Conservation (phyloP, 169 alveolate genomes). For the Plasmodium ovale region DNA sequence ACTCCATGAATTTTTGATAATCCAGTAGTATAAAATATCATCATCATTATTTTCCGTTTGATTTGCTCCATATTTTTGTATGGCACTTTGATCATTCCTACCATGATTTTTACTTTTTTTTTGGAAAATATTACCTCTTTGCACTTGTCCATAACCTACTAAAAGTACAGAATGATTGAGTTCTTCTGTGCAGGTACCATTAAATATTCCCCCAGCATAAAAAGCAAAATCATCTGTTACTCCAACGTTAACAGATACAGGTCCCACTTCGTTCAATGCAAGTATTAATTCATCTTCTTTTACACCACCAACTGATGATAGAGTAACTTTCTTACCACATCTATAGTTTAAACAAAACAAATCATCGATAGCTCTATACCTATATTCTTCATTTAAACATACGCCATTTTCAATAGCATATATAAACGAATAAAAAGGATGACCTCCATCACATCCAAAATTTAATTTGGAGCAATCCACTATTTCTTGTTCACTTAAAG, state of each 20-base stretch:
- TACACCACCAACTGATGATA: constrained; percentile 70
- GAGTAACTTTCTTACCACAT: constrained; percentile 60
- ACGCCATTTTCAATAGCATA: constrained; percentile 88
- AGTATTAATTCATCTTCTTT: constrained; percentile 71
- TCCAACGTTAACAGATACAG: constrained; percentile 93
- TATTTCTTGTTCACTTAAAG: constrained; percentile 91
- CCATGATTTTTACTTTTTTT: background rate
- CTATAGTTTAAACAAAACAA: constrained; percentile 70
- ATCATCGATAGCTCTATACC: constrained; percentile 81
- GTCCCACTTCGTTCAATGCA: constrained; percentile 83
- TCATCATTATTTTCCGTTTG: constrained; percentile 1
- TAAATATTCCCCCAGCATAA: constrained; percentile 87
- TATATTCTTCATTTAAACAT: constrained; percentile 79
- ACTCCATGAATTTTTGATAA: constrained; percentile 91
- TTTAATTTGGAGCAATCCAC: constrained; percentile 86
- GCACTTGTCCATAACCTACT: constrained; percentile 88
- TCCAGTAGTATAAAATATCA: constrained; percentile 82
- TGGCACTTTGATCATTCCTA: constrained; percentile 12
- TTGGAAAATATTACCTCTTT: constrained; percentile 19
- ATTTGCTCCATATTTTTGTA: background rate
- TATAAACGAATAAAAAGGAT: constrained; percentile 85
- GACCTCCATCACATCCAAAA: constrained; percentile 92
- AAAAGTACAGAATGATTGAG: constrained; percentile 89
- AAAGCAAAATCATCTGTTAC: constrained; percentile 88
- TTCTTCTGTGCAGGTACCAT: constrained; percentile 80